Evolutionary conservation across 192 early-diverging fungal species (phyloP).

Genomic region (Coemansia guatemalensis): DNA sequence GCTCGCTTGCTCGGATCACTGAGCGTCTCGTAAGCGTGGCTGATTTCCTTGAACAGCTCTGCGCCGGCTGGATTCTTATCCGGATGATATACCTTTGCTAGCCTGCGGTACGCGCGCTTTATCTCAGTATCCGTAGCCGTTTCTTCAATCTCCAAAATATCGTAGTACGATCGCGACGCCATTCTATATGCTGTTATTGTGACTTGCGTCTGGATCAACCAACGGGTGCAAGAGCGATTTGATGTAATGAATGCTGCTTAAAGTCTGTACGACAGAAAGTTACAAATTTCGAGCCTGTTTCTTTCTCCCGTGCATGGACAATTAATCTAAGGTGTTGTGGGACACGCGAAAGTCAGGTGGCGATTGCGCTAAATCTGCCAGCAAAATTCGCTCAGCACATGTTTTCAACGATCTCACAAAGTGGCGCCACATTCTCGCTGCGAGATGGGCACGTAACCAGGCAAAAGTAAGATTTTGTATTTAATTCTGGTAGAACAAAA

Average conservation of each 20-base stretch:
- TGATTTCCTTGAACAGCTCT: constrained; percentile 81
- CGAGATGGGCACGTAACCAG: too few species aligned
- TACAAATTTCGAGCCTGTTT: too few species aligned
- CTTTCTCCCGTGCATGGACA: too few species aligned
- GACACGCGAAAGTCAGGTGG: too few species aligned
- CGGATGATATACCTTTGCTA: constrained; percentile 64
- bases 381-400: too few species aligned
- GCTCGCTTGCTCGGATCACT: constrained; percentile 65
- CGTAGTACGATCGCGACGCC: constrained; percentile 48
- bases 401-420: not conserved
- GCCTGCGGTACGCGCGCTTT: constrained; percentile 57
- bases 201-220: not conserved
- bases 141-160: constrained; percentile 44
- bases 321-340: too few species aligned
- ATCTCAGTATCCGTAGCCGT: constrained; percentile 50
- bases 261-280: too few species aligned
- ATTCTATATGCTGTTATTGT: constrained; percentile 12
- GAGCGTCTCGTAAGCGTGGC: constrained; percentile 79
- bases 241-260: too few species aligned
- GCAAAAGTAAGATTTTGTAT: too few species aligned
- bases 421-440: constrained; percentile 10
- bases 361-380: too few species aligned
- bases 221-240: not conserved
- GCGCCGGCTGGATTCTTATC: constrained; percentile 71
- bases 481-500: too few species aligned